Conservation (phyloP, 805 yeast species). For the Teunomyces stri region DNA sequence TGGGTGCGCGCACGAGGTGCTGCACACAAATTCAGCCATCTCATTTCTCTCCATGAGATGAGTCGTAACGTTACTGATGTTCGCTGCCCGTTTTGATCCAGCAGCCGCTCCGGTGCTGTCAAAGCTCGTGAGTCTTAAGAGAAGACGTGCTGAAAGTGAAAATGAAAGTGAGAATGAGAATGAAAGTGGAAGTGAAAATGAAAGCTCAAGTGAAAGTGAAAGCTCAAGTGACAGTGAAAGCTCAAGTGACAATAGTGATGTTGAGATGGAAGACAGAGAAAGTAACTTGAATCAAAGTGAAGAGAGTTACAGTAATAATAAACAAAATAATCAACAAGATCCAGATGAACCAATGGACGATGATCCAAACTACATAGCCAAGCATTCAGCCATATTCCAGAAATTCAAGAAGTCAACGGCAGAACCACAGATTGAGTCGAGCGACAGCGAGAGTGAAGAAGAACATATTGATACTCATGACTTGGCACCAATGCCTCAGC, state of each 20-base stretch:
- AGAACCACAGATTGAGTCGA: conserved; percentile 29
- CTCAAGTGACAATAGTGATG: conserved; percentile 14
- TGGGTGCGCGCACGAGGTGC: not conserved
- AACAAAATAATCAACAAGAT: conserved; percentile 5
- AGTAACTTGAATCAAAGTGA: conserved; percentile 11
- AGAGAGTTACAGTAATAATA: conserved; percentile 11
- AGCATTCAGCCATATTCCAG: conserved; percentile 19
- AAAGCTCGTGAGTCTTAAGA: not conserved
- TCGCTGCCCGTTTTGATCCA: conserved; percentile 67
- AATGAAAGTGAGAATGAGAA: not conserved
- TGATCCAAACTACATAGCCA: conserved; percentile 18
- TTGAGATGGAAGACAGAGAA: conserved; percentile 10
- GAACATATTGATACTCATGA: conserved; percentile 22
- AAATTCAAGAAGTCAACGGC: conserved; percentile 20
- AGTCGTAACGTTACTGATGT: conserved; percentile 39
- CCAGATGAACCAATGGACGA: conserved; percentile 11
- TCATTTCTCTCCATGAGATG: conserved; percentile 1
- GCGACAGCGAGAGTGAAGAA: conserved; percentile 11
- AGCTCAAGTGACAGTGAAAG: not conserved
- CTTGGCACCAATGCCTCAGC: conserved; percentile 83
- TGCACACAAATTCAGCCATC: not conserved
- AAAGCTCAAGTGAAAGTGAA: conserved; percentile 8
- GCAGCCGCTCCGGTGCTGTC: not conserved
- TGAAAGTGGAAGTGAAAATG: conserved; percentile 11
- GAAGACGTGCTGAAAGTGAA: conserved; percentile 2